These are phyloP conservation scores for Fibroporia radiculosa DNA, from an alignment of 768 basidiomycete species.

Conservation along the genomic window DNA sequence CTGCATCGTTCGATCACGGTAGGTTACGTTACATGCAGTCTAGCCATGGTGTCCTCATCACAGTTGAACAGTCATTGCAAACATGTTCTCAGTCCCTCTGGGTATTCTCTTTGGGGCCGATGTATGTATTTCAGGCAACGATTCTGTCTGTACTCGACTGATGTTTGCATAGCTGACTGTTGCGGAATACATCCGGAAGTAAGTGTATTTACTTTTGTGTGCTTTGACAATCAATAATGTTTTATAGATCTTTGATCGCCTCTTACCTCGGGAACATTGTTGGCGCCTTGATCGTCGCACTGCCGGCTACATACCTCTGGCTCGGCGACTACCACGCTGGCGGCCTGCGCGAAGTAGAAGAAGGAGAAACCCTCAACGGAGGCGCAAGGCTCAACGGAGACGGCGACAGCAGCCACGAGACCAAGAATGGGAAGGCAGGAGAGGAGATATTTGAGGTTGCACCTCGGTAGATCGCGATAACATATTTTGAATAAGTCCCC, in stretches of 20 bases:
- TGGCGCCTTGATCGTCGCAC: conserved; percentile 54
- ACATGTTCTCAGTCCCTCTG: conserved; percentile 69
- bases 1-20: conserved; percentile 69
- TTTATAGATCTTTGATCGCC: conserved; percentile 50
- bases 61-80: conserved; percentile 48
- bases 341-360: conserved; percentile 14
- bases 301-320: conserved; percentile 61
- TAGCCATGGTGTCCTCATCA: neutral
- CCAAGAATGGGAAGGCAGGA: neutral
- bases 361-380: conserved; percentile 14
- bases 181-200: conserved; percentile 62
- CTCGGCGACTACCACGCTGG: conserved; percentile 38
- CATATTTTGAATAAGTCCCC: too few relatives aligned
- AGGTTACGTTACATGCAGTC: conserved; percentile 9
- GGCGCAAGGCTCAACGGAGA: neutral
- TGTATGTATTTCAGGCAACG: conserved; percentile 30
- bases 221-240: neutral
- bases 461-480: too few relatives aligned
- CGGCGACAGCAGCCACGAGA: neutral
- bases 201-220: conserved; percentile 13
- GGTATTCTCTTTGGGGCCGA: conserved; percentile 64
- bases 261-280: conserved; percentile 60
- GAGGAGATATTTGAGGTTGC: conserved; percentile 2
- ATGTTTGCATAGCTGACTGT: conserved; percentile 34
- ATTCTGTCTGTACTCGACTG: neutral